Base-by-base conservation (phyloP, 2,329 filamentous ascomycete species). In the Colletotrichum tropicicola region DNA sequence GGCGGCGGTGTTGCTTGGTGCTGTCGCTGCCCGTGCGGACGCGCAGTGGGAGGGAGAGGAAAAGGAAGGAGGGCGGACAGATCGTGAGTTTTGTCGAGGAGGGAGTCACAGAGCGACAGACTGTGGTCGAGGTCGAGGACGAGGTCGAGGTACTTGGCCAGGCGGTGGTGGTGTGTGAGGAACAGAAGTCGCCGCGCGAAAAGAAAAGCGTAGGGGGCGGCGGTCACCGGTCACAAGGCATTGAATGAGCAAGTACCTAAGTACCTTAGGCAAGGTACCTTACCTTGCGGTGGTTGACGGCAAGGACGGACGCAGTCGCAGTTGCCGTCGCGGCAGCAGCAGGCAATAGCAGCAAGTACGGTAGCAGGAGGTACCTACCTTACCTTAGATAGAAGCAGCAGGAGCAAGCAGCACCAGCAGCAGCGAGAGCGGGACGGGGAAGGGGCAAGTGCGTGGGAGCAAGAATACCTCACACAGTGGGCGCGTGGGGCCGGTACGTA, bases 61-160 rank as follows among this genome's bases (percentile, higher is more conserved):
- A 1, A 44, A 12, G 27, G 49, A 28, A 28, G 44, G n/a, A 15
- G 48, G 17, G 32, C 9, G 52, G 59, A 28, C 19, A 32, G 56
- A 65, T 61, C 48, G 57, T 65, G 61, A 61, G 48, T 55, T 65
- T 65, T 61, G 49, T 30, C 43, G 19, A 55, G n/a, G n/a, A n/a
- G n/a, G n/a, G n/a, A n/a, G n/a, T n/a, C n/a, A n/a, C n/a, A n/a
- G n/a, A n/a, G n/a, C n/a, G n/a, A n/a, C n/a, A n/a, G n/a, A n/a
- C n/a, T n/a, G n/a, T 23, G 52, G 27, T 13, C 21, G 23, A 30
- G 32, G 13, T 15, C 5, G n/a, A 25, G n/a, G 8, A 37, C 12
- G 17, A 21, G 13, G 35, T 44, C 21, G 17, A 63, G 21, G 45
- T 63, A 63, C 53, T 30, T 55, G 37, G 19, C 37, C 39, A 6